Evolutionary conservation across 2,329 filamentous ascomycete species (phyloP).

Genomic region (Ceratocystis ficicola): DNA sequence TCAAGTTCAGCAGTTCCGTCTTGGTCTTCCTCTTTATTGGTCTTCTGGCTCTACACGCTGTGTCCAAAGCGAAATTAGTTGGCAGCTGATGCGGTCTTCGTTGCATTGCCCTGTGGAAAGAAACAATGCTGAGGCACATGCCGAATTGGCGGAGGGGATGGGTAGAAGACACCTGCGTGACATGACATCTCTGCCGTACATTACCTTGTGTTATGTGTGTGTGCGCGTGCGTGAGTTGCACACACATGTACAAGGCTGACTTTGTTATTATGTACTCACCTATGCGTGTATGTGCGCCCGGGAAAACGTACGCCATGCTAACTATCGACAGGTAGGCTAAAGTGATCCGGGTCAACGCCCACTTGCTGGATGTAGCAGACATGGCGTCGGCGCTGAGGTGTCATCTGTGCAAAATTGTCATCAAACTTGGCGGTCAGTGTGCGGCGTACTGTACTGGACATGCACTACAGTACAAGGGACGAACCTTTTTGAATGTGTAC

Average conservation of each 20-base stretch:
- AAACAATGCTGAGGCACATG: slow-evolving; percentile 1
- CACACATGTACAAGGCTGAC: neutral
- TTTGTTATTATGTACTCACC: too few relatives aligned
- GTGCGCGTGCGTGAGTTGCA: neutral
- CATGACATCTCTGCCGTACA: too few relatives aligned
- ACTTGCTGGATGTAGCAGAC: neutral
- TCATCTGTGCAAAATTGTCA: neutral
- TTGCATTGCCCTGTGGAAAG: neutral
- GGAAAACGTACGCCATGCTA: neutral
- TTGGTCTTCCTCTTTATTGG: neutral
- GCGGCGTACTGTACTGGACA: neutral
- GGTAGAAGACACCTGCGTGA: too few relatives aligned
- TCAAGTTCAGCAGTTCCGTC: neutral
- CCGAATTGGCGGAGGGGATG: neutral
- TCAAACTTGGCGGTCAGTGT: neutral
- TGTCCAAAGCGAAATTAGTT: neutral
- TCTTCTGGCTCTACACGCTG: neutral
- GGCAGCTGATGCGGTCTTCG: neutral
- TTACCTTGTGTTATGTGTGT: too few relatives aligned
- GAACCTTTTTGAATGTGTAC: neutral
- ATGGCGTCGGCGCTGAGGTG: neutral
- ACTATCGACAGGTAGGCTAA: neutral
- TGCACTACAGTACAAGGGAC: neutral
- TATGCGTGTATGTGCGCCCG: too few relatives aligned
- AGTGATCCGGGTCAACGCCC: too few relatives aligned